Evolutionary conservation across 208 protist species (phyloP), one percentile per base, ranked within the genome.

Genomic region (Trypanosoma lewisi): DNA sequence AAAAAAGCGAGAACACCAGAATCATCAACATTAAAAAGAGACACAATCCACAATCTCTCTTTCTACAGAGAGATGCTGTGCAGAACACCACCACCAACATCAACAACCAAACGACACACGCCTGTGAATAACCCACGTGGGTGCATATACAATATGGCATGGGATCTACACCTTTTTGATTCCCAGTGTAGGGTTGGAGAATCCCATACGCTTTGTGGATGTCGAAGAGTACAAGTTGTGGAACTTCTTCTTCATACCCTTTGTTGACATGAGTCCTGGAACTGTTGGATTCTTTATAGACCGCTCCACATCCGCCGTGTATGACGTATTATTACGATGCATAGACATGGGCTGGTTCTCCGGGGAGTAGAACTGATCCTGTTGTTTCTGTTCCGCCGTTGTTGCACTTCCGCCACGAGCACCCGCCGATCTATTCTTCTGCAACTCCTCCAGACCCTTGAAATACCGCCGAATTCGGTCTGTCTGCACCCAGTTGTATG

Each of bases 201-300:
- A 93, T 47, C 89, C 89, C 84, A 95, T 95, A 16, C 89, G 75
- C 74, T 95, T 92, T 12, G 78, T 91, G 21, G 85, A 93, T 25
- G 84, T 90, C 2, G 89, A 95, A 16, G 83, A 85, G 75, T 95
- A 95, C 67, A 95, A 57, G 66, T 93, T 93, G 73, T 92, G 83
- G 63, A 94, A 94, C 75, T 95, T 95, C 69, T 93, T 92, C 78
- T 93, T 92, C 89, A 95, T 91, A 58, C 89, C 89, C 70, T 91
- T 91, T 11, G 89, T 93, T 17, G 83, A 92, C 89, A 95, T 95
- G 52, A 95, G 69, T 4, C 89, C 89, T 12, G 89, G 89, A 59
- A 95, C 89, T 12, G 89, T 93, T 25, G 89, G 85, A 58, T 91
- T 92, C 72, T 91, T 91, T 19, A 91, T 56, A 5, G 85, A 92